Base-by-base conservation (phyloP, 2,329 filamentous ascomycete genomes). In the Lachnellula willkommii region DNA sequence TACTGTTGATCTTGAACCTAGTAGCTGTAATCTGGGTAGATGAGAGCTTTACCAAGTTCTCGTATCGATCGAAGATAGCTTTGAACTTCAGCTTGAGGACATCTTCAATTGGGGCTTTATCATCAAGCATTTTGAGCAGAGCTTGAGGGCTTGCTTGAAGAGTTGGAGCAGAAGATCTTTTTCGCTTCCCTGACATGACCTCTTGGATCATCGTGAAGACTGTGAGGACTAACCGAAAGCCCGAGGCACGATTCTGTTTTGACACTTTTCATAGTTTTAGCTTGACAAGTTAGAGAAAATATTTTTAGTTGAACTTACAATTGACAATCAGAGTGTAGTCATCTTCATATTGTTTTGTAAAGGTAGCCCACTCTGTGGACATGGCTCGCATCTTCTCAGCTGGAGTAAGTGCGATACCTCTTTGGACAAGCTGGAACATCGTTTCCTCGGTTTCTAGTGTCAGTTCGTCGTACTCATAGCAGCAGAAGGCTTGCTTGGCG, bases 351-450 rank as follows among this genome's bases (percentile, higher is more conserved):
- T 73, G 62, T 49, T 68, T 71, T 0, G 72, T 72, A 17, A 77
- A 71, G 8, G 68, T 69, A 52, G 77, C 76, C 75, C 75, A 78
- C 9, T 71, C 69, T 0, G 75, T 75, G 0, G 69, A 73, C 49
- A 71, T 70, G 20, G 75, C 76, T 48, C 72, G 70, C 64, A 78
- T 72, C 60, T 75, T 77, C 60, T 78, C 76, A 0, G 75, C 75
- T 8, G 69, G 65, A 3, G 70, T 74, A 4, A 78, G 68, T 32
- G 72, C 71, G 6, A 77, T 64, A 8, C 75, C 76, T 56, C 74
- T 70, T 52, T 79, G 75, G 0, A 78, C 76, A 14, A 76, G 67
- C 6, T 74, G 71, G 57, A 78, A 78, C 49, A 78, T 69, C 11
- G 76, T 76, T 54, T 78, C 75, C 57, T 78, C 75, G 52, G 76